Evolutionary conservation across 176 grass and related monocot genomes (phyloP).

Genomic region (Rhipidocladum racemiflorum): DNA sequence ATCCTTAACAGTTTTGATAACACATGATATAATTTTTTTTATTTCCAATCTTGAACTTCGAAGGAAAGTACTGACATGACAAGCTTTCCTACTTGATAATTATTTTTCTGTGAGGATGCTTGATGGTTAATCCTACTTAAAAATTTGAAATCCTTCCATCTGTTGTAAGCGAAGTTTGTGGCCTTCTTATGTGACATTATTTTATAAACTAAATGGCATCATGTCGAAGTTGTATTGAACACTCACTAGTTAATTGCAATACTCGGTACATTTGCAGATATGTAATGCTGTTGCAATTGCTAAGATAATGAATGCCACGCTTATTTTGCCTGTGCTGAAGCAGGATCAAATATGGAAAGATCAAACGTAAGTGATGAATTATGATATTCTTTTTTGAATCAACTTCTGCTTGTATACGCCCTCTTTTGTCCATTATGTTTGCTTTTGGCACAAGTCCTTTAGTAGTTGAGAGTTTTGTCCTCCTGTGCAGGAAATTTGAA

Average conservation of each 20-base stretch:
- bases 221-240: not conserved
- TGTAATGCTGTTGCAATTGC: slow-evolving; percentile 99
- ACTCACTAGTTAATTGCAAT: not conserved
- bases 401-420: not conserved
- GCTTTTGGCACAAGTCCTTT: not conserved
- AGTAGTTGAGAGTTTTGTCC: slow-evolving; percentile 23
- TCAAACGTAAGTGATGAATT: slow-evolving; percentile 68
- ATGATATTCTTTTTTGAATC: not conserved
- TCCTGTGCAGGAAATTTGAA: slow-evolving; percentile 85
- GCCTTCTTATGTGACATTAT: not conserved
- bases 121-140: not conserved
- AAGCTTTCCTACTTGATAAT: not conserved
- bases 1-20: too few species aligned
- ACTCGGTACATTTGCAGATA: slow-evolving; percentile 56
- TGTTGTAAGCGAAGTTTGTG: not conserved
- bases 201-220: not conserved
- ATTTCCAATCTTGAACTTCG: not conserved
- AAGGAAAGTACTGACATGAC: not conserved
- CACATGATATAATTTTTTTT: too few species aligned
- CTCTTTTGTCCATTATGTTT: slow-evolving; percentile 7
- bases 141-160: not conserved
- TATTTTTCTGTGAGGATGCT: not conserved
- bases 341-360: slow-evolving; percentile 99
- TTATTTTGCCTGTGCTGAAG: slow-evolving; percentile 96
- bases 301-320: slow-evolving; percentile 92